A percentile compares a stretch with the other conserved stretches of the same genome.
Conservation (phyloP, 202 grass and related monocot genomes). For the Zoysia matrella region DNA sequence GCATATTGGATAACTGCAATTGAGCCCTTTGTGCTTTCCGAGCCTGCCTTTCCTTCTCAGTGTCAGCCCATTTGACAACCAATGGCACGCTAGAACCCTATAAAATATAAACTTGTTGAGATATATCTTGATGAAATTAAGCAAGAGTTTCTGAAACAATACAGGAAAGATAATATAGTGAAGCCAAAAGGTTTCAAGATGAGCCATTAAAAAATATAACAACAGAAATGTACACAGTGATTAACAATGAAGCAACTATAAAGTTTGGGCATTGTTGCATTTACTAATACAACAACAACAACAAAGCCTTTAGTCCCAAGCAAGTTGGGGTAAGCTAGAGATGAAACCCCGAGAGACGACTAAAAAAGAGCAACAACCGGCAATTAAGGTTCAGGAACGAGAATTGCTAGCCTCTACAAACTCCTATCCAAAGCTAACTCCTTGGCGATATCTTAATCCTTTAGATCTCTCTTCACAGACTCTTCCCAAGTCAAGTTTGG, state of each 20-base stretch:
- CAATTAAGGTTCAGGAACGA: too few relatives aligned
- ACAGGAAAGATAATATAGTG: too few relatives aligned
- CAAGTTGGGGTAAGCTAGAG: too few relatives aligned
- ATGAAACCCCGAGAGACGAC: too few relatives aligned
- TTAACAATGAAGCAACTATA: slow-evolving; percentile 16
- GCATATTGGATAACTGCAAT: slow-evolving; percentile 72
- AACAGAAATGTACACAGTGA: neutral
- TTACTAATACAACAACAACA: neutral
- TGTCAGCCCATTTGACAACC: slow-evolving; percentile 77
- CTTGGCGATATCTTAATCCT: too few relatives aligned
- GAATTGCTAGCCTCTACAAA: too few relatives aligned
- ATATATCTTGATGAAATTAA: slow-evolving; percentile 5
- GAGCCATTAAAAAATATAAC: neutral
- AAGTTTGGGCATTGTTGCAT: neutral
- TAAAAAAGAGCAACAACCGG: too few relatives aligned
- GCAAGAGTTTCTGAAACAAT: neutral
- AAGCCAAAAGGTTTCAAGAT: neutral
- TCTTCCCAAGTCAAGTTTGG: too few relatives aligned
- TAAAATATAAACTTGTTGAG: slow-evolving; percentile 30
- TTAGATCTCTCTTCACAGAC: too few relatives aligned
- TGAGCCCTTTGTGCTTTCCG: slow-evolving; percentile 90
- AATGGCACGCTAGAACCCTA: slow-evolving; percentile 96
- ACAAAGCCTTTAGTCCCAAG: too few relatives aligned
- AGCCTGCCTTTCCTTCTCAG: too few relatives aligned
- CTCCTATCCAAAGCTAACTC: too few relatives aligned